These are phyloP conservation scores for Rhizopus delemar DNA, from an alignment of 371 early-diverging fungal genomes.

Conservation along the genomic window DNA sequence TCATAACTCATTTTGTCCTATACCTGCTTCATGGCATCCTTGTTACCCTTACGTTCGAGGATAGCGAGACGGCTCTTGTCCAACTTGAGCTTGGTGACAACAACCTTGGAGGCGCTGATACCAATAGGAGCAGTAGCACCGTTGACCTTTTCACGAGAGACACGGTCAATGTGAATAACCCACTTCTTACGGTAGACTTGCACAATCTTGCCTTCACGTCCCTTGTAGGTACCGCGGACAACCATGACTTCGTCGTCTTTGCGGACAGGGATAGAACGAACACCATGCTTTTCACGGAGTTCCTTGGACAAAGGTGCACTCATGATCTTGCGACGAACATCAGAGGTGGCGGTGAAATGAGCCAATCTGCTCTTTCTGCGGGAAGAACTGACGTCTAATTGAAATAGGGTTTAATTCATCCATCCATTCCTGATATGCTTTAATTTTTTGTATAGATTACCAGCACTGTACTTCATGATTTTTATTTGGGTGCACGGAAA, in stretches of 20 bases:
- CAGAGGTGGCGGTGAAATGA: slow-evolving; percentile 97
- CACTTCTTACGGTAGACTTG: slow-evolving; percentile 98
- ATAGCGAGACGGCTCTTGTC: slow-evolving; percentile 94
- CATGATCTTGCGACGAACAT: slow-evolving; percentile 95
- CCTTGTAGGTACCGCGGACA: slow-evolving; percentile 95
- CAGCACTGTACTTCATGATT: slow-evolving; percentile 5
- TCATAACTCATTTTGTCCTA: not conserved
- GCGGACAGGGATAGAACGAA: slow-evolving; percentile 94
- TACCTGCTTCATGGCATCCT: slow-evolving; percentile 52
- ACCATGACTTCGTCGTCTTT: slow-evolving; percentile 96
- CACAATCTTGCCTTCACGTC: slow-evolving; percentile 95
- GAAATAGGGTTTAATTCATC: slow-evolving; percentile 1
- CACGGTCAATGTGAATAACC: slow-evolving; percentile 97
- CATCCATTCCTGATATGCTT: not conserved
- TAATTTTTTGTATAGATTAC: slow-evolving; percentile 1
- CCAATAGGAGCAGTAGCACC: slow-evolving; percentile 91
- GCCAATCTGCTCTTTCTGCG: slow-evolving; percentile 97
- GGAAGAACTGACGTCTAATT: slow-evolving; percentile 88
- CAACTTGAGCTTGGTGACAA: slow-evolving; percentile 91
- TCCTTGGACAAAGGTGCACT: slow-evolving; percentile 96
- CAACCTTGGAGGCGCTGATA: slow-evolving; percentile 97
- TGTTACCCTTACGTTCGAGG: slow-evolving; percentile 77
- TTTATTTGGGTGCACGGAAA: slow-evolving; percentile 3
- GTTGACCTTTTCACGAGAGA: slow-evolving; percentile 96
- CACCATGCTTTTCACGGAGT: slow-evolving; percentile 94